Evolutionary conservation across 1,139 yeast species (phyloP).

Genomic region (Williopsis jadinii): DNA sequence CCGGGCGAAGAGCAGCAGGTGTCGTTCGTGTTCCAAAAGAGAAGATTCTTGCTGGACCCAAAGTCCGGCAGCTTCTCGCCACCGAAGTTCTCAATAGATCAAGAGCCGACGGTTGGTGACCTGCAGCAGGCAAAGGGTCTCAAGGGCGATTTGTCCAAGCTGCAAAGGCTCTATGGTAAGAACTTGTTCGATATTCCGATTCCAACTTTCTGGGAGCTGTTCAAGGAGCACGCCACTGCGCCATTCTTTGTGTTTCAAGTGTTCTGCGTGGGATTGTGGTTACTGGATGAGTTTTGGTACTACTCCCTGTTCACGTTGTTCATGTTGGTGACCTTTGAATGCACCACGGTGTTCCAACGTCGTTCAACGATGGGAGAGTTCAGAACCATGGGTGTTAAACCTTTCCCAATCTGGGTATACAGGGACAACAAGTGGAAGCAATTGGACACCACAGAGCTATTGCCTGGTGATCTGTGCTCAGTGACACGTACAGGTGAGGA

Average conservation of each 20-base stretch:
- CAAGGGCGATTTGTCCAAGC: conserved; percentile 47
- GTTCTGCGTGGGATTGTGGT: conserved; percentile 93
- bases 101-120: conserved; percentile 46
- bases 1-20: conserved; percentile 54
- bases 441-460: conserved; percentile 63
- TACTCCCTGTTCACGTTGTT: conserved; percentile 85
- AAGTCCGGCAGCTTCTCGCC: conserved; percentile 59
- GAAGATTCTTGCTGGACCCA: conserved; percentile 71
- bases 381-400: conserved; percentile 96
- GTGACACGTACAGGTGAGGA: conserved; percentile 85
- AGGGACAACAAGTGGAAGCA: conserved; percentile 68
- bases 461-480: conserved; percentile 92
- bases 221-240: conserved; percentile 97
- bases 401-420: conserved; percentile 68
- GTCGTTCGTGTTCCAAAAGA: conserved; percentile 83
- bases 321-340: conserved; percentile 90
- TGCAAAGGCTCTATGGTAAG: conserved; percentile 63
- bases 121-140: conserved; percentile 64
- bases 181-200: conserved; percentile 92
- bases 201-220: conserved; percentile 84
- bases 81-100: conserved; percentile 73
- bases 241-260: conserved; percentile 96
- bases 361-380: conserved; percentile 91
- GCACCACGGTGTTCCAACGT: conserved; percentile 92
- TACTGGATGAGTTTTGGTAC: conserved; percentile 96